A percentile compares a stretch with the other conserved stretches of the same genome.
Evolutionary conservation across 2,329 filamentous ascomycete genomes (phyloP).

Genomic region (Calonectria fujianensis): DNA sequence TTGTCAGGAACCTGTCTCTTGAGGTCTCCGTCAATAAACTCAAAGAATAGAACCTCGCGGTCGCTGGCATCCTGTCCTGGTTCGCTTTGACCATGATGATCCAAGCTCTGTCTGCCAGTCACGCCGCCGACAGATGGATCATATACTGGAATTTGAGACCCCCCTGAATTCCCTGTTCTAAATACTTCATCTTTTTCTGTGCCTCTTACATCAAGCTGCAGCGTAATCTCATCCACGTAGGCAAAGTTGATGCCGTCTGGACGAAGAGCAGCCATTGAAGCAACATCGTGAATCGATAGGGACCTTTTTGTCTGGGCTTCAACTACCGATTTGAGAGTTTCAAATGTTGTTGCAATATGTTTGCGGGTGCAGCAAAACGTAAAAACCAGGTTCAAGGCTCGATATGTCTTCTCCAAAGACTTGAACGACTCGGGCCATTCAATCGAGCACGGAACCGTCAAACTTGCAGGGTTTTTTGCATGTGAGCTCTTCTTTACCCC

Average conservation of each 20-base stretch:
- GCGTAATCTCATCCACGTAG: conserved; percentile 89
- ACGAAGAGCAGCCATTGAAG: conserved; percentile 85
- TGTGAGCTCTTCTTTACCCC: conserved; percentile 38
- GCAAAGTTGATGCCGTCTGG: conserved; percentile 87
- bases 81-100: conserved; percentile 46
- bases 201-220: conserved; percentile 87
- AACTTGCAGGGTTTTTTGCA: conserved; percentile 48
- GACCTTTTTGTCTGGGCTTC: conserved; percentile 86
- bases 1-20: conserved; percentile 85
- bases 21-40: conserved; percentile 93
- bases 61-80: conserved; percentile 55
- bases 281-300: conserved; percentile 85
- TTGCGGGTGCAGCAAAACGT: conserved; percentile 97
- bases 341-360: conserved; percentile 92
- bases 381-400: conserved; percentile 92
- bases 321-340: conserved; percentile 89
- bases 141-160: conserved; percentile 69
- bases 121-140: conserved; percentile 75
- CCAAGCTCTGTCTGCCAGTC: conserved; percentile 69
- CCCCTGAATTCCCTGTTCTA: conserved; percentile 67
- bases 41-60: conserved; percentile 88
- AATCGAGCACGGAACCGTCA: conserved; percentile 57
- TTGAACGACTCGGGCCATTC: conserved; percentile 86
- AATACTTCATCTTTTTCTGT: conserved; percentile 79
- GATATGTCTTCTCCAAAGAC: conserved; percentile 83